Conservation (phyloP, 2,329 filamentous ascomycete species). For the Sclerotinia nivalis region DNA sequence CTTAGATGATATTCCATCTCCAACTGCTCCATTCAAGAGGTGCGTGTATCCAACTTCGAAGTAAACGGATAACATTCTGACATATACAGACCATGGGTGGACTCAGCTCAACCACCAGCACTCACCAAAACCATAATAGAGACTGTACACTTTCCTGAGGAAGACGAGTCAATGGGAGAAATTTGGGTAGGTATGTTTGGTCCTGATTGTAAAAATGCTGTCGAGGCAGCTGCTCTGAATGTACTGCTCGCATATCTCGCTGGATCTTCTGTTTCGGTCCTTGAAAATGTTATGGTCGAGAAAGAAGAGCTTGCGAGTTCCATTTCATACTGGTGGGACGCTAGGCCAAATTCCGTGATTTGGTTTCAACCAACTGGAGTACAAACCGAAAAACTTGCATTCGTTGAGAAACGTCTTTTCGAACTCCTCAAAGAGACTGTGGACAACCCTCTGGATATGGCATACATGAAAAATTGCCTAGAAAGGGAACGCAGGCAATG, state of each 20-base stretch:
- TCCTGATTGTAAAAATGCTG: slow-evolving; percentile 71
- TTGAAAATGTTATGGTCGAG: slow-evolving; percentile 92
- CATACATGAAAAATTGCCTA: slow-evolving; percentile 86
- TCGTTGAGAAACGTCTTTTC: slow-evolving; percentile 83
- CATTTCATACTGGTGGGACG: slow-evolving; percentile 76
- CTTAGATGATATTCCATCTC: slow-evolving; percentile 74
- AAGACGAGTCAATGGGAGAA: slow-evolving; percentile 91
- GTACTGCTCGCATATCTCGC: slow-evolving; percentile 84
- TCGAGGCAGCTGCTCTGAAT: slow-evolving; percentile 71
- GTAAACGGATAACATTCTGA: slow-evolving; percentile 23
- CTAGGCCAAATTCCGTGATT: slow-evolving; percentile 78
- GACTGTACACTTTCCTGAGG: slow-evolving; percentile 89
- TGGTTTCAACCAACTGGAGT: slow-evolving; percentile 86
- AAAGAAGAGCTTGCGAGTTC: slow-evolving; percentile 89
- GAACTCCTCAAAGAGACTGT: slow-evolving; percentile 80
- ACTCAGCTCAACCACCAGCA: slow-evolving; percentile 75
- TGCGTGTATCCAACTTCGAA: slow-evolving; percentile 25
- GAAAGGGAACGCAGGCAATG: slow-evolving; percentile 77
- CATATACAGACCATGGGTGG: slow-evolving; percentile 73
- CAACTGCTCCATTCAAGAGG: slow-evolving; percentile 71
- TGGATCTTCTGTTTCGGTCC: slow-evolving; percentile 86
- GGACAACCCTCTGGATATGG: slow-evolving; percentile 80
- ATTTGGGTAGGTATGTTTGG: slow-evolving; percentile 85
- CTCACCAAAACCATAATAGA: slow-evolving; percentile 73
- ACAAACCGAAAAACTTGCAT: slow-evolving; percentile 77